Conservation (phyloP, 1,284 basidiomycete species). For the Boletus semigastroideus region DNA sequence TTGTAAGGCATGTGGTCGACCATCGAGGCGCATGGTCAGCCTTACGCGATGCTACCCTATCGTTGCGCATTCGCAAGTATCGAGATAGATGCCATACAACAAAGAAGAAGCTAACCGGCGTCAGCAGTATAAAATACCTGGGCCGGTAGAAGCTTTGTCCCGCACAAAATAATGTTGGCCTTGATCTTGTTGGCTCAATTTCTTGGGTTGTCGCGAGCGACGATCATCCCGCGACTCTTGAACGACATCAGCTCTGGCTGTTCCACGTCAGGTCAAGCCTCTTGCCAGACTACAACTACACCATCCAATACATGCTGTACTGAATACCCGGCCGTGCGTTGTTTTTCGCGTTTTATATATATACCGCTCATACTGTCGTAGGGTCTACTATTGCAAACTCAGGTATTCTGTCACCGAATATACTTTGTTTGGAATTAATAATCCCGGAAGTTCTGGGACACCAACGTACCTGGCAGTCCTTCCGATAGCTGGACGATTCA, state of each 20-base stretch:
- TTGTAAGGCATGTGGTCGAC: not conserved
- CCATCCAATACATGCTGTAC: slow-evolving; percentile 49
- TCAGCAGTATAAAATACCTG: not conserved
- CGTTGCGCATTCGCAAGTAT: no score
- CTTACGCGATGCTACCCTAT: not conserved
- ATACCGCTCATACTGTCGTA: slow-evolving; percentile 27
- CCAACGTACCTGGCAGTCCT: slow-evolving; percentile 62
- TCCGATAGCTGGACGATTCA: slow-evolving; percentile 74
- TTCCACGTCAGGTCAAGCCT: slow-evolving; percentile 38
- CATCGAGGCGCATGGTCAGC: not conserved
- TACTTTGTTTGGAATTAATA: not conserved
- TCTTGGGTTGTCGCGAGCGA: not conserved
- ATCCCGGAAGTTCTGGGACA: slow-evolving; percentile 58
- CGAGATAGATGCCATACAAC: not conserved
- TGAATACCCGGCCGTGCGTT: slow-evolving; percentile 48
- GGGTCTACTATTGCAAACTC: slow-evolving; percentile 65
- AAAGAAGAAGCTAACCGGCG: not conserved
- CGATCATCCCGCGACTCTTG: not conserved
- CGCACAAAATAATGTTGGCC: not conserved
- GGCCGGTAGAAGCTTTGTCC: not conserved
- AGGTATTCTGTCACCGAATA: slow-evolving; percentile 37
- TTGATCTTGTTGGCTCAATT: not conserved
- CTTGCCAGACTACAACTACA: slow-evolving; percentile 44
- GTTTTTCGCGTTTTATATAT: not conserved
- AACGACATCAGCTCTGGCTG: slow-evolving; percentile 29